Evolutionary conservation across 768 basidiomycete genomes (phyloP), one percentile per base, ranked within the genome.

Genomic region (Podaxis carcinomalis): DNA sequence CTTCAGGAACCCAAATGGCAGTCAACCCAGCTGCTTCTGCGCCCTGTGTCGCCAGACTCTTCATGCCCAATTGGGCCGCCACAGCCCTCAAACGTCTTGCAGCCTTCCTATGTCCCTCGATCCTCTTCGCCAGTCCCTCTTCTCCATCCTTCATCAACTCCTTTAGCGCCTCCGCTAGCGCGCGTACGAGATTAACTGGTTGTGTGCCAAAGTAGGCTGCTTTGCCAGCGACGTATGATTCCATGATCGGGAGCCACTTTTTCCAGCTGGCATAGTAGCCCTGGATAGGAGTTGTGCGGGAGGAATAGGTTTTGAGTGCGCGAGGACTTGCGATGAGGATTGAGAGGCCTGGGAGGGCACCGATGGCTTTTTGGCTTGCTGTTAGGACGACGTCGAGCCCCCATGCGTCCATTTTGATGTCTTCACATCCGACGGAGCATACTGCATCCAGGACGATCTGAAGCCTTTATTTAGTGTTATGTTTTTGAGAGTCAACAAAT

Each of bases 361-460:
- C 88, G 23, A 97, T 83, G 49, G 93, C 94, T 72, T 94, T 94
- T 73, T 94, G 92, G 62, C 86, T 88, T 7, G 89, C 91, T 28
- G 87, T 81, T 42, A 92, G 60, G 19, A 95, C 86, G 44, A 93
- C 84, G 67, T 96, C 94, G 61, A 96, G 78, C 16, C 84, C 85
- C 94, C 94, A 96, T 3, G 80, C 85, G 64, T 96, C 94, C 83
- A 94, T 89, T 54, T 78, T 83, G 64, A 97, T 89, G 69, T 95
- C 92, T 71, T 96, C 94, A 66, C 87, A 89, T 1, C 90, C 95
- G n/a, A 94, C 90, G 2, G 92, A 87, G 75, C 94, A 97, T 28
- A 97, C 95, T 11, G 86, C 92, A 68, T 97, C 95, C 49, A 93
- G 76, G 7, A 88, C 78, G 49, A 93, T 75, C 87, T 88, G 64